phyloP scores from a whole-genome alignment of 768 basidiomycete species.

The Podaxis sp. region DNA sequence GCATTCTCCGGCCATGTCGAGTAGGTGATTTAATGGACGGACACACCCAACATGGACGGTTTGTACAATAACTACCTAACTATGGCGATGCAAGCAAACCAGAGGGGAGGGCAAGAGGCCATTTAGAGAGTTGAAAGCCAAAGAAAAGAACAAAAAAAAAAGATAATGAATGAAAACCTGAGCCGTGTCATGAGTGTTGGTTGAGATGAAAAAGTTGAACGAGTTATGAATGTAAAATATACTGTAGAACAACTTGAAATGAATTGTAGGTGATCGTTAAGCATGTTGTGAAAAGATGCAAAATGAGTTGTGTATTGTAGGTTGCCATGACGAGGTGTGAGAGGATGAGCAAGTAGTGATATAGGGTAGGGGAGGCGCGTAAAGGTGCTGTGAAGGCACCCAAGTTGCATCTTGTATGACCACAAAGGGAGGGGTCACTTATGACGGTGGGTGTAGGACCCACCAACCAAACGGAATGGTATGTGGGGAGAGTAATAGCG shows the following conservation, averaged over 20 bases:
- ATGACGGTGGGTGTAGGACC: not conserved
- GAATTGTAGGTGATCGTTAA: not conserved
- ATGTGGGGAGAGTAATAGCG: not conserved
- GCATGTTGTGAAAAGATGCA: not conserved
- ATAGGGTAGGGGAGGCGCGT: not conserved
- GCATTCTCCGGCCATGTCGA: not conserved
- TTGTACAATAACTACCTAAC: slow-evolving; percentile 1
- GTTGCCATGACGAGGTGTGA: not conserved
- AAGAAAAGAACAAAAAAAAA: not conserved
- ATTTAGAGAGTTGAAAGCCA: not conserved
- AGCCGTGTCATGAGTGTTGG: not conserved
- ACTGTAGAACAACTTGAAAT: slow-evolving; percentile 1
- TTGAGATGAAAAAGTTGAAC: not conserved
- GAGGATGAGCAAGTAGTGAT: not conserved
- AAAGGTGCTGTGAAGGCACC: not conserved
- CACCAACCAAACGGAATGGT: not conserved
- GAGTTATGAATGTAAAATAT: slow-evolving; percentile 1
- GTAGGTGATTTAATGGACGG: not conserved
- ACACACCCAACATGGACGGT: not conserved
- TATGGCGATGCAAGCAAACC: not conserved
- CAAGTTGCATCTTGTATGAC: too few relatives aligned
- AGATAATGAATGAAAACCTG: not conserved
- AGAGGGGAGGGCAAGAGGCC: not conserved
- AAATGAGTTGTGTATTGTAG: not conserved
- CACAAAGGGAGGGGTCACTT: too few relatives aligned